Evolutionary conservation across 1,284 basidiomycete species (phyloP), one percentile per base, ranked within the genome.

Genomic region (Cerioporus squamosus): DNA sequence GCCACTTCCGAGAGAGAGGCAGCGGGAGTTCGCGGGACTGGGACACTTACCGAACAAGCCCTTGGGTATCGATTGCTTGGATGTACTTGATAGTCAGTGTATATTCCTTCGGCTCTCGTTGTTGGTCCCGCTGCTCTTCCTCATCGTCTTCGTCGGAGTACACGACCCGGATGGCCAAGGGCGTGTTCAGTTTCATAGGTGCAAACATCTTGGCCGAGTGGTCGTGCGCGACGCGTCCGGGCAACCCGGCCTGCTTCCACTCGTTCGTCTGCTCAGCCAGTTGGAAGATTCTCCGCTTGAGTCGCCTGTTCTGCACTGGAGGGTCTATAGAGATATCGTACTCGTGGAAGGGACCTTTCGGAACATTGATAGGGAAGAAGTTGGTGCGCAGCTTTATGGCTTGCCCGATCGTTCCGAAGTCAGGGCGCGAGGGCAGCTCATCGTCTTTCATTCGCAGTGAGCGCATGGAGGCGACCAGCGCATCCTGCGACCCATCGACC

Each of bases 251-350:
- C 17, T 73, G 70, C 3, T 67, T 58, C 86, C 90, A 92, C 23
- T 84, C 80, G 3, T 72, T 59, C 2, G 82, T 81, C 52, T 78
- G 69, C 66, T 91, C 90, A 1, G 90, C 88, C 17, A 92, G 80
- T 61, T 90, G 79, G 66, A 90, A 89, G 29, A 93, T 87, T 2
- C 90, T 80, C 45, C 81, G 78, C 68, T 84, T 87, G 38, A 92
- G 79, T 14, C 88, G 82, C 57, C 79, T 81, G 49, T 77, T 72
- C 15, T 79, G 79, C 5, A 77, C 82, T 2, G 72, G 68, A 2
- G 90, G 90, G 0, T 82, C 73, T 33, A 91, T 84, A 2, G 78
- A 66, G 9, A 92, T 81, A 60, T 87, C 84, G 63, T 93, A 93
- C 62, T 93, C 90, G 66, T 79, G 84, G 10, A 91, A 65, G 0